phyloP scores from a whole-genome alignment of 305 asterid species.

The Solanum aculeatissimum region DNA sequence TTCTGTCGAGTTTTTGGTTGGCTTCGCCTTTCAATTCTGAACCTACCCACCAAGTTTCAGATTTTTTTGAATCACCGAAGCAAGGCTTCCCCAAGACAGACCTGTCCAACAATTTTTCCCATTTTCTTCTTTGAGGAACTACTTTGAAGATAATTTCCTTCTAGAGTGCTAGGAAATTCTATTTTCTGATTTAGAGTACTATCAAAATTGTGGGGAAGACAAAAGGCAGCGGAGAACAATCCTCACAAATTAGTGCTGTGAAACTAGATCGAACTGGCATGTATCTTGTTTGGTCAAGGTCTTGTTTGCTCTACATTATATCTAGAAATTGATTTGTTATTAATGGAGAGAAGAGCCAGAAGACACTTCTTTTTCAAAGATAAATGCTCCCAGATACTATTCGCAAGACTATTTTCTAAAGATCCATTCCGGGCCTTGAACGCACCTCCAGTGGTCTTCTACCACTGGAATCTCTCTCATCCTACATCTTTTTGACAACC shows the following conservation, averaged over 20 bases:
- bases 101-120: neutral
- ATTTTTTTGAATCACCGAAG: neutral
- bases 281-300: neutral
- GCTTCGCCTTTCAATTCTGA: neutral
- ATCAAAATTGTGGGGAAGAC: neutral
- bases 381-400: too few relatives aligned
- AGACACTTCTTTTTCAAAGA: too few relatives aligned
- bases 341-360: neutral
- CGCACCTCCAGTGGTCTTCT: too few relatives aligned
- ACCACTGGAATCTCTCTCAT: too few relatives aligned
- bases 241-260: neutral
- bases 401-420: too few relatives aligned
- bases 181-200: neutral
- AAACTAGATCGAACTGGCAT: neutral
- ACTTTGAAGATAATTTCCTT: neutral
- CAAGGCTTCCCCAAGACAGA: neutral
- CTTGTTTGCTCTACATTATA: neutral
- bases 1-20: neutral
- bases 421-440: too few relatives aligned
- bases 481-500: too few relatives aligned
- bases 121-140: neutral
- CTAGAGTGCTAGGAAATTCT: neutral
- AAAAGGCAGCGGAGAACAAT: neutral
- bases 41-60: neutral
- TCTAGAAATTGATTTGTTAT: neutral